phyloP scores from a whole-genome alignment of 2,329 filamentous ascomycete genomes.

The Hymenoscyphus albidus region DNA sequence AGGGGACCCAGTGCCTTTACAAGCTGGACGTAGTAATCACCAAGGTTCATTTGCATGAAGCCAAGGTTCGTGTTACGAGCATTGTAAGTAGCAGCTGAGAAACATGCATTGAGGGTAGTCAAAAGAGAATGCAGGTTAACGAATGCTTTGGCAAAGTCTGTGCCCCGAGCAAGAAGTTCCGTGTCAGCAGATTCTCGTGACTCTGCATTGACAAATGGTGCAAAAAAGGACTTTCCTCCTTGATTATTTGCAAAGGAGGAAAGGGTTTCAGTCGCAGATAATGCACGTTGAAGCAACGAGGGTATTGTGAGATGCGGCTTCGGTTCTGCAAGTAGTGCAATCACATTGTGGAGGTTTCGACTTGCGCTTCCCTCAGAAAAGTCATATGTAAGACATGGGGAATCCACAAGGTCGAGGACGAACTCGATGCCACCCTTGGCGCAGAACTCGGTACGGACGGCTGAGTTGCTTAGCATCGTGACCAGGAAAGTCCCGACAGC shows the following conservation, averaged over 20 bases:
- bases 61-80: constrained; percentile 55
- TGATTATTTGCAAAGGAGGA: constrained; percentile 57
- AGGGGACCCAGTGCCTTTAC: constrained; percentile 73
- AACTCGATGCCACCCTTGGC: constrained; percentile 76
- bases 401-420: constrained; percentile 77
- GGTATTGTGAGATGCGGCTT: constrained; percentile 79
- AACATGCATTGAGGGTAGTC: constrained; percentile 70
- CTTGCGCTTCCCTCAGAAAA: constrained; percentile 65
- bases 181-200: constrained; percentile 37
- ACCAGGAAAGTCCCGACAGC: constrained; percentile 72
- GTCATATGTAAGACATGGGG: constrained; percentile 74
- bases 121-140: constrained; percentile 73
- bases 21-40: constrained; percentile 75
- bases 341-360: constrained; percentile 67
- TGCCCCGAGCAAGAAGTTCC: constrained; percentile 59
- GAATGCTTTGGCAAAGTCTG: constrained; percentile 72
- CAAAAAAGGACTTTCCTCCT: constrained; percentile 61
- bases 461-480: constrained; percentile 32
- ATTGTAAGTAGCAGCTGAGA: constrained; percentile 52
- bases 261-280: constrained; percentile 64
- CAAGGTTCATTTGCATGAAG: constrained; percentile 75
- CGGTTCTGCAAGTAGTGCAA: constrained; percentile 74
- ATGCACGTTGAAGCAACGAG: constrained; percentile 70
- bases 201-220: constrained; percentile 53
- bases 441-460: constrained; percentile 56